Evolutionary conservation across 2,329 filamentous ascomycete species (phyloP).

Genomic region (Pestalotiopsis sp.): DNA sequence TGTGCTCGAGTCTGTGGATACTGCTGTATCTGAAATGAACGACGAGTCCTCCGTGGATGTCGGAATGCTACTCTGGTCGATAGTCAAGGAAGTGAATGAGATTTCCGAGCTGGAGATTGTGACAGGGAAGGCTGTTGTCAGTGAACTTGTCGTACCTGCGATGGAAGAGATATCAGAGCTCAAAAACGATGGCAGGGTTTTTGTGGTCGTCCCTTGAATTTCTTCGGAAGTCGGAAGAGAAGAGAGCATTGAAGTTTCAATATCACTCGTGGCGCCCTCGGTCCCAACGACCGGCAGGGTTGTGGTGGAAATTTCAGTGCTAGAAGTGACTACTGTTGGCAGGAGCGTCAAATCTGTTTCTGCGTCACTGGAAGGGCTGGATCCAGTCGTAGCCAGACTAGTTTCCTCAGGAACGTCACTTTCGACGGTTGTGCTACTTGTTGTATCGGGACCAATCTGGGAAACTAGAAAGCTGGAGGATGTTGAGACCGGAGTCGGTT

Average conservation of each 20-base stretch:
- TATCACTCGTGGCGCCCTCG: background rate
- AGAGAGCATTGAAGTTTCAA: background rate
- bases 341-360: background rate
- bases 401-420: no score
- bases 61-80: no score
- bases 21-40: no score
- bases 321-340: background rate
- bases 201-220: background rate
- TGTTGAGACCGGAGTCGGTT: background rate
- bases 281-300: background rate
- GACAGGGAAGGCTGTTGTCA: no score
- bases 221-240: background rate
- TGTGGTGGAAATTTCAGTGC: background rate
- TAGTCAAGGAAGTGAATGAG: no score
- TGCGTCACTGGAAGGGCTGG: background rate
- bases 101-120: no score
- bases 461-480: background rate
- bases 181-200: background rate
- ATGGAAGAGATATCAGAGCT: background rate
- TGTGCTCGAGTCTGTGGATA: no score
- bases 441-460: no score
- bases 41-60: no score
- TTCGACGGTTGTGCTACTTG: no score
- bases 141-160: no score
- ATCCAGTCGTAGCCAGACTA: no score